A percentile compares a stretch with the other conserved stretches of the same genome.
Evolutionary conservation across 495 filamentous ascomycete genomes (phyloP).

Genomic region (Podospora bellae-mahoneyi): DNA sequence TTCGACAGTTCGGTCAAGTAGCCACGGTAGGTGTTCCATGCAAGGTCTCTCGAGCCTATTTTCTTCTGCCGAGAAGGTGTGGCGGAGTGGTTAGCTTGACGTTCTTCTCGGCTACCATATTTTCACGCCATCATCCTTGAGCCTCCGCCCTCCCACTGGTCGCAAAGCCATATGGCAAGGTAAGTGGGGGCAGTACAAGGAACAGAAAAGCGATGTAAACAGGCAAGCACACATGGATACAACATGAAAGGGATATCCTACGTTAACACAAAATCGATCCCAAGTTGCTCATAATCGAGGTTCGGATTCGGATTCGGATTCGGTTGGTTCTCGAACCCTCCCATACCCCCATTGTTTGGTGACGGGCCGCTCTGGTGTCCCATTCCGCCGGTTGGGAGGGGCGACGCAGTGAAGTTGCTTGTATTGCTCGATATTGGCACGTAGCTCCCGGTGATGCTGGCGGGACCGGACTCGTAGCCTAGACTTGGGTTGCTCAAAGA

Average conservation of each 20-base stretch:
- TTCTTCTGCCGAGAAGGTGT: slow-evolving; percentile 13
- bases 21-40: slow-evolving; percentile 87
- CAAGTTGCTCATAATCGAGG: slow-evolving; percentile 81
- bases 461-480: slow-evolving; percentile 47
- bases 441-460: slow-evolving; percentile 57
- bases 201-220: slow-evolving; percentile 13
- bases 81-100: slow-evolving; percentile 23
- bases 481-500: slow-evolving; percentile 42
- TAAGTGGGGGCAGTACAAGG: slow-evolving; percentile 4
- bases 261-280: slow-evolving; percentile 95
- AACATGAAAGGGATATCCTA: slow-evolving; percentile 64
- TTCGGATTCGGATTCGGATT: slow-evolving; percentile 43
- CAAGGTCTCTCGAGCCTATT: slow-evolving; percentile 88
- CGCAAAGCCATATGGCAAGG: background rate
- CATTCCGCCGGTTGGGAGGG: slow-evolving; percentile 33
- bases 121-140: background rate
- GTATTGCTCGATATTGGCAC: slow-evolving; percentile 37
- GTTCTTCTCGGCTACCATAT: background rate
- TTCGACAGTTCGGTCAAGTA: slow-evolving; percentile 57
- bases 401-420: slow-evolving; percentile 25
- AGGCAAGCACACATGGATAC: slow-evolving; percentile 59
- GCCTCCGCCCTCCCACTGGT: background rate
- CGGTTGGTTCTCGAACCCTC: slow-evolving; percentile 18
- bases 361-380: slow-evolving; percentile 30
- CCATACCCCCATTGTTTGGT: slow-evolving; percentile 20